Conservation (phyloP, 192 early-diverging fungal genomes). For the Anaeromyces robustus region DNA sequence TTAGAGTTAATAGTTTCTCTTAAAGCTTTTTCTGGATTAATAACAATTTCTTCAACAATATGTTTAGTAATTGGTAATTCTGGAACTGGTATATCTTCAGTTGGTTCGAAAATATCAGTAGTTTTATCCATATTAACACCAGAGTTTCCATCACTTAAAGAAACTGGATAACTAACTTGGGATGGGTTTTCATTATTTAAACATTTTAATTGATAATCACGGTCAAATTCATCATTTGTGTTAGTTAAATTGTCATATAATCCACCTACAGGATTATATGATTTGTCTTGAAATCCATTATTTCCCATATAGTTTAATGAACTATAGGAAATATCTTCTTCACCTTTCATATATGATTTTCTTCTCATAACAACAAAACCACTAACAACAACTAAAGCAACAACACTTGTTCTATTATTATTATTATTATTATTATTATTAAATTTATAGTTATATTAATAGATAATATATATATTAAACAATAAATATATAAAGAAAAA, state of each 20-base stretch:
- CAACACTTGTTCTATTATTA: background rate
- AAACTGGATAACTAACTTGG: background rate
- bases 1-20: background rate
- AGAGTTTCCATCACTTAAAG: background rate
- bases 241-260: background rate
- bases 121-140: background rate
- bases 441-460: too few species aligned
- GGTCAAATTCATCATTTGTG: background rate
- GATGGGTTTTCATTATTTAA: background rate
- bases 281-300: too few species aligned
- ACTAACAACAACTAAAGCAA: background rate
- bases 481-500: too few species aligned
- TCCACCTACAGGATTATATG: background rate
- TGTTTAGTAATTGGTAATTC: background rate
- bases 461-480: too few species aligned
- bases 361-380: background rate
- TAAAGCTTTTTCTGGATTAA: background rate
- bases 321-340: background rate
- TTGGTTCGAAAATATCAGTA: background rate
- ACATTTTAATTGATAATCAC: background rate
- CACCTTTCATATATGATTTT: background rate
- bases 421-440: background rate
- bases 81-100: background rate
- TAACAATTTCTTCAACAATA: background rate
- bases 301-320: background rate